A percentile compares a stretch with the other conserved stretches of the same genome.
Conservation (phyloP, 345 rosid species). For the Schrenkiella parvula region DNA sequence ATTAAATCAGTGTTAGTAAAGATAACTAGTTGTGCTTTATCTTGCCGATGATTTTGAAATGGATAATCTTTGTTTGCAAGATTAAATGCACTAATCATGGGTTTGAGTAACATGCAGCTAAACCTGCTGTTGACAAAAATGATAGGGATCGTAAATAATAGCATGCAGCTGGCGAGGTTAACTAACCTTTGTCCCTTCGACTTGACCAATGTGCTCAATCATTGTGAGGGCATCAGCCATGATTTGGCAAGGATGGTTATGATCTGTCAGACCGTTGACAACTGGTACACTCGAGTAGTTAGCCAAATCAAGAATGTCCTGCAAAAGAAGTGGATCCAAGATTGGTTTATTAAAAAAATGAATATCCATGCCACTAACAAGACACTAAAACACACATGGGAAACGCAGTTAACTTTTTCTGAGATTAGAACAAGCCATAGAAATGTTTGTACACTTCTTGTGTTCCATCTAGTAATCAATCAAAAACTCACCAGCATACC, state of each 20-base stretch:
- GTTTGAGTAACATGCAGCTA: not conserved
- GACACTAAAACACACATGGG: not conserved
- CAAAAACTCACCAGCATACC: constrained; percentile 82
- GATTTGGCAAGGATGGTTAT: constrained; percentile 95
- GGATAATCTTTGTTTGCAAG: not conserved
- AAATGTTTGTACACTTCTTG: not conserved
- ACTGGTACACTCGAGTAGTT: constrained; percentile 81
- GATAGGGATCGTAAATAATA: not conserved
- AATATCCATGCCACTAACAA: not conserved
- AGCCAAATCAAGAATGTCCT: constrained; percentile 93
- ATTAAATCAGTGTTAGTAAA: not conserved
- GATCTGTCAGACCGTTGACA: constrained; percentile 87
- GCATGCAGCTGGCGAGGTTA: not conserved
- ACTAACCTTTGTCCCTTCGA: constrained; percentile 90
- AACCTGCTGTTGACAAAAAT: not conserved
- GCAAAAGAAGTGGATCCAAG: constrained; percentile 19
- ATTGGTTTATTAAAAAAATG: not conserved
- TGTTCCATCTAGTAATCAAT: not conserved
- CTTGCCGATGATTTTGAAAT: not conserved
- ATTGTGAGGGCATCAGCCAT: constrained; percentile 99
- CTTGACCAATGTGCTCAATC: constrained; percentile 75
- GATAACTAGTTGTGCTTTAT: not conserved
- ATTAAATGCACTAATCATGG: not conserved
- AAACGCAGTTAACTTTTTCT: not conserved
- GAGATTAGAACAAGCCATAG: not conserved